phyloP scores from a whole-genome alignment of 169 alveolate species.

The Blepharisma undulans region DNA sequence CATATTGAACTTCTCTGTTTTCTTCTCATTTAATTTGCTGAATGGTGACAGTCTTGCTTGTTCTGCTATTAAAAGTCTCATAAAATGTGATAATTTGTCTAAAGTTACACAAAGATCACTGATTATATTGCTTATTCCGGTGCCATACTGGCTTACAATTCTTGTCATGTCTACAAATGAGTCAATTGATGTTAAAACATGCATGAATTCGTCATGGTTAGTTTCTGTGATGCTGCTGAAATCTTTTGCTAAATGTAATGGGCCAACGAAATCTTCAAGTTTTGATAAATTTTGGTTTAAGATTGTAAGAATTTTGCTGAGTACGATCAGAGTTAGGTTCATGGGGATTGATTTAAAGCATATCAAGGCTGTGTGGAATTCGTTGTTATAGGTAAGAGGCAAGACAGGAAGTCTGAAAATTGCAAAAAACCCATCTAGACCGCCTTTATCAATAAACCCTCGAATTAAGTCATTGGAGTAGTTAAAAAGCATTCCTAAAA shows the following conservation, averaged over 20 bases:
- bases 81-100: neutral
- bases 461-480: neutral
- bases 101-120: neutral
- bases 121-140: neutral
- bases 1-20: neutral
- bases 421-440: neutral
- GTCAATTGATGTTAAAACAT: constrained; percentile 8
- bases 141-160: neutral
- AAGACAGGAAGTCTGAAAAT: constrained; percentile 18
- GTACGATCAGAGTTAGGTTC: neutral
- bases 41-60: constrained; percentile 32
- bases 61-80: constrained; percentile 23
- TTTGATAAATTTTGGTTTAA: neutral
- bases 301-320: constrained; percentile 1
- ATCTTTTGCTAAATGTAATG: neutral
- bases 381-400: constrained; percentile 31
- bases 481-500: neutral
- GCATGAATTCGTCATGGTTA: neutral
- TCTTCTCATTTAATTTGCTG: neutral
- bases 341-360: constrained; percentile 13
- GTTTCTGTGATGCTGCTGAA: neutral
- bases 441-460: neutral
- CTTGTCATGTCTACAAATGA: constrained; percentile 24
- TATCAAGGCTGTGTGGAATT: neutral
- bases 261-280: constrained; percentile 9